Conservation (phyloP, 257 asterid genomes). For the Prunella vulgaris region DNA sequence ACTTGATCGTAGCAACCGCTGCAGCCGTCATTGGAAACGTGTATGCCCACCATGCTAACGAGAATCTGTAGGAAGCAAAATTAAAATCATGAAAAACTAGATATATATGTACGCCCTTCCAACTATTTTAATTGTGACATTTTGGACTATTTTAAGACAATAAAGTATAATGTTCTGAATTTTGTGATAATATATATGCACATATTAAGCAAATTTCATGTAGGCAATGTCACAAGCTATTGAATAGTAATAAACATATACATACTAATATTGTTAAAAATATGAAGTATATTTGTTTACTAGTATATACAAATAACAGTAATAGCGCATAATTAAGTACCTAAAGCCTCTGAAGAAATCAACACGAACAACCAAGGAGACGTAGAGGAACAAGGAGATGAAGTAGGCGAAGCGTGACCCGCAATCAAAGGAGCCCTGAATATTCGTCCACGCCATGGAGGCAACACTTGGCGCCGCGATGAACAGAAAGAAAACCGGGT, state of each 20-base stretch:
- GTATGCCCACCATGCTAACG: conserved; percentile 95
- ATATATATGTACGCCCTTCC: too few relatives aligned
- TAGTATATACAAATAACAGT: too few relatives aligned
- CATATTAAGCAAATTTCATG: too few relatives aligned
- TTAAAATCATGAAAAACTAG: too few relatives aligned
- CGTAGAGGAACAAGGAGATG: conserved; percentile 82
- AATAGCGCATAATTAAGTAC: conserved; percentile 29
- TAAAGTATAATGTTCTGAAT: too few relatives aligned
- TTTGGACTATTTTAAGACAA: too few relatives aligned
- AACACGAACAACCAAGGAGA: conserved; percentile 78
- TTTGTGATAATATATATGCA: too few relatives aligned
- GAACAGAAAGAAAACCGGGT: conserved; percentile 88
- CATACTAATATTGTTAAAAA: too few relatives aligned
- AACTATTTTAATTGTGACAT: too few relatives aligned
- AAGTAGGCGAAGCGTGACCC: conserved; percentile 71
- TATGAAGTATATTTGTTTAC: too few relatives aligned
- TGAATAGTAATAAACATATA: too few relatives aligned
- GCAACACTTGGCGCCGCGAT: conserved; percentile 95
- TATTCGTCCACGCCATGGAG: conserved; percentile 88
- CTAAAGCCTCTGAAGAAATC: conserved; percentile 87
- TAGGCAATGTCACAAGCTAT: too few relatives aligned
- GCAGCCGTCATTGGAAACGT: conserved; percentile 92
- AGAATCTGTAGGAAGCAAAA: conserved; percentile 26
- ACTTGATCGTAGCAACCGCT: conserved; percentile 61
- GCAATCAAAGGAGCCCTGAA: conserved; percentile 64